Evolutionary conservation across 164 flowering plant genomes (phyloP).

Genomic region (Vitis amurensis): DNA sequence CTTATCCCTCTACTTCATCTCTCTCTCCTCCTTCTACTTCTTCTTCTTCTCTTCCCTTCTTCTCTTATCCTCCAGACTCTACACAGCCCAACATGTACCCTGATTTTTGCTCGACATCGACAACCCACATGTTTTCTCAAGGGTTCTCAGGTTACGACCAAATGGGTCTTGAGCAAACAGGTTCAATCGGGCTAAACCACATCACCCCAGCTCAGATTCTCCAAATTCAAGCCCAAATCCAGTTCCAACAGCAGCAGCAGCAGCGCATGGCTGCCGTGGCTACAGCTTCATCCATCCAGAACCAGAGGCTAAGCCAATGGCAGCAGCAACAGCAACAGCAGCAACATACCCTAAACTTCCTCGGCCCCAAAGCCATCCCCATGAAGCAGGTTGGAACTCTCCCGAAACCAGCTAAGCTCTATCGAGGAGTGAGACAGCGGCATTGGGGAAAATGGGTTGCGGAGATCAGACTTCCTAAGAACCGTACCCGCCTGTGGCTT

Average conservation of each 20-base stretch:
- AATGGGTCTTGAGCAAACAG: constrained; percentile 30
- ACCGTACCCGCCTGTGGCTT: constrained; percentile 67
- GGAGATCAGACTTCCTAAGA: constrained; percentile 60
- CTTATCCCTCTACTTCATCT: constrained; percentile 11
- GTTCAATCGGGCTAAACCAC: constrained; percentile 43
- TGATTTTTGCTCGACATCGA: constrained; percentile 26
- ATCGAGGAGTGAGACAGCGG: constrained; percentile 64
- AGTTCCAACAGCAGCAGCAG: constrained; percentile 28
- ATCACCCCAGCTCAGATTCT: constrained; percentile 52
- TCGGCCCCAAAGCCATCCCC: constrained; percentile 41
- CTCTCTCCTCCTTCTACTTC: constrained; percentile 9
- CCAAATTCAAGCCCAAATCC: constrained; percentile 51
- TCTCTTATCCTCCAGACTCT: background rate
- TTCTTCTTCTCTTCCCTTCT: constrained; percentile 3
- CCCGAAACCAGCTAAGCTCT: constrained; percentile 43
- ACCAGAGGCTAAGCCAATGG: constrained; percentile 10
- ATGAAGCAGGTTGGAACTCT: constrained; percentile 48
- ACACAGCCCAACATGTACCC: constrained; percentile 23
- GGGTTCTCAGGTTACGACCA: constrained; percentile 26
- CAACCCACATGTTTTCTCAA: constrained; percentile 28
- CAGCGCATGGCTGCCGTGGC: constrained; percentile 14
- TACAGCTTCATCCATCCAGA: constrained; percentile 7
- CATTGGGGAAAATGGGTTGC: constrained; percentile 83
- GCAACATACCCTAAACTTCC: constrained; percentile 10
- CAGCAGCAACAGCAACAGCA: constrained; percentile 10